A percentile compares a stretch with the other conserved stretches of the same genome.
phyloP scores from a whole-genome alignment of 805 yeast species.

The Starmerella apicola region DNA sequence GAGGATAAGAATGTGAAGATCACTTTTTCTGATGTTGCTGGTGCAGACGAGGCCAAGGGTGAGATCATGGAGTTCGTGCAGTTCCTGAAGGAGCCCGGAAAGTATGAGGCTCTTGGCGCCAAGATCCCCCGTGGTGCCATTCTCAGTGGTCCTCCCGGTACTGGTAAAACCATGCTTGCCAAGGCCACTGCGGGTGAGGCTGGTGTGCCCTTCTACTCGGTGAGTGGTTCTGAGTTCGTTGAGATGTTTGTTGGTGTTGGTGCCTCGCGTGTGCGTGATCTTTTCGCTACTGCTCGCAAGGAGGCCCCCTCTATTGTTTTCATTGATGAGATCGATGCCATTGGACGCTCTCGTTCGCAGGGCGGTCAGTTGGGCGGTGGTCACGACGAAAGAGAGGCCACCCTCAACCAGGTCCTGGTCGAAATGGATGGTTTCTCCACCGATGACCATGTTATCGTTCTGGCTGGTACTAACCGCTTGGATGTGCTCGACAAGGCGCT shows the following conservation, averaged over 20 bases:
- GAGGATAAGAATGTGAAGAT: conserved; percentile 73
- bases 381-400: conserved; percentile 87
- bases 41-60: conserved; percentile 86
- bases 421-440: conserved; percentile 92
- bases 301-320: conserved; percentile 85
- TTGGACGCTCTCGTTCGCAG: conserved; percentile 65
- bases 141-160: conserved; percentile 91
- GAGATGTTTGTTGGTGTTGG: conserved; percentile 97
- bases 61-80: conserved; percentile 93
- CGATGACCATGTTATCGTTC: conserved; percentile 81
- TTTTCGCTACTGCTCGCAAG: conserved; percentile 78
- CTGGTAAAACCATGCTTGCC: conserved; percentile 87
- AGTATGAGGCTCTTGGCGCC: conserved; percentile 81
- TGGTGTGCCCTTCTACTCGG: conserved; percentile 82
- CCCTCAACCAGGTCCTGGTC: conserved; percentile 80
- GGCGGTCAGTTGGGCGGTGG: conserved; percentile 47
- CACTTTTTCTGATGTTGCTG: conserved; percentile 82
- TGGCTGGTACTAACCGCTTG: conserved; percentile 90
- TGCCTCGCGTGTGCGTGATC: conserved; percentile 86
- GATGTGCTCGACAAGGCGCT: conserved; percentile 84
- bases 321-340: conserved; percentile 92
- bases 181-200: conserved; percentile 97
- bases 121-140: conserved; percentile 94
- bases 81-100: conserved; percentile 71
- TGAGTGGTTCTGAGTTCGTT: conserved; percentile 90